Base-by-base conservation (phyloP, 2,329 filamentous ascomycete genomes). In the Fusarium annulatum region DNA sequence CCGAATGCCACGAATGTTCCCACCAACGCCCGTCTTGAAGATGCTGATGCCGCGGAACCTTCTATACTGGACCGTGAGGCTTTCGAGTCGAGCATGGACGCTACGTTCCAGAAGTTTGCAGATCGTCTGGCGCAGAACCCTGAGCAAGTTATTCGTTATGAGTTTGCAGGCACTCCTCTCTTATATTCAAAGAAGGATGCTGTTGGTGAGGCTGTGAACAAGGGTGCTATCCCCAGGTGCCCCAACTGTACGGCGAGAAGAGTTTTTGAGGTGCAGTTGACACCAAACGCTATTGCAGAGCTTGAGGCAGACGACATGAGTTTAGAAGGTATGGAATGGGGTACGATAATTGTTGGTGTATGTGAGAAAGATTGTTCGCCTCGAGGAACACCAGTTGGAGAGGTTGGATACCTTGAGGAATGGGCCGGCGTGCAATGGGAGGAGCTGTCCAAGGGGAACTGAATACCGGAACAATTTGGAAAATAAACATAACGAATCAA, bases 351-450 rank as follows among this genome's bases (percentile, higher is more conserved):
- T 65, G 86, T 98, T 42, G 95, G 91, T 0, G 94, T 97, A 12
- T 99, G 96, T 81, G 90, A 88, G 73, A 89, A 84, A 79, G 94
- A 98, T 81, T 98, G 96, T 80, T 86, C 88, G 77, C 89, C 90
- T 21, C 81, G 82, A 10, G 88, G 88, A 2, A 87, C 90, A 11
- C 82, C 83, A 18, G 85, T 87, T 41, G 93, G 91, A 0, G 87
- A 91, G 78, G 89, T 91, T 2, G 94, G 92, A 3, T 98, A 97
- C 83, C 79, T 95, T 23, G 96, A 98, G 85, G 96, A 99, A 83
- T 99, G 96, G 96, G 91, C 89, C n/a, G 96, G 96, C 11, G 96
- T 98, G 73, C 96, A 99, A 83, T 99, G 96, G 96, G 96, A 99
- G 83, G 95, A 98, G 82, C 78, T 90, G 70, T 80, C 80, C 38